Percentiles rank a stretch among this genome's conserved stretches.
phyloP scores from a whole-genome alignment of 495 filamentous ascomycete genomes.

The Cryomyces minteri region DNA sequence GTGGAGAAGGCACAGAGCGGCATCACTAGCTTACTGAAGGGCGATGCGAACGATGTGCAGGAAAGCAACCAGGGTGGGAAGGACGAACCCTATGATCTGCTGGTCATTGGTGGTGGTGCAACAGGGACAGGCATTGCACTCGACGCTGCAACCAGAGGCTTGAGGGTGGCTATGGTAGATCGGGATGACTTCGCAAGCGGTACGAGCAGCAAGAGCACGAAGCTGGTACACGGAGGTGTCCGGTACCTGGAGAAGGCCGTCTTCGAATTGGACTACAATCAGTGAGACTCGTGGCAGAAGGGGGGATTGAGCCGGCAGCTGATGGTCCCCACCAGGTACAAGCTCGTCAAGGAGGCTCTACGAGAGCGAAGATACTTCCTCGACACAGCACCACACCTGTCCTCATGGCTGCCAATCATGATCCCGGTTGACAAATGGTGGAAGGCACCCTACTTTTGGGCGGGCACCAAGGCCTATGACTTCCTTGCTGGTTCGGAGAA shows the following conservation, averaged over 20 bases:
- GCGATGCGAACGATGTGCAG: conserved; percentile 15
- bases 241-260: conserved; percentile 94
- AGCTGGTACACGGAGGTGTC: conserved; percentile 92
- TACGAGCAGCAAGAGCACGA: conserved; percentile 93
- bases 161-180: conserved; percentile 90
- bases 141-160: conserved; percentile 79
- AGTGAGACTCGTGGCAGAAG: conserved; percentile 24
- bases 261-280: conserved; percentile 88
- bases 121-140: conserved; percentile 87
- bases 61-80: conserved; percentile 6
- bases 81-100: conserved; percentile 53
- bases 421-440: conserved; percentile 90
- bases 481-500: conserved; percentile 87
- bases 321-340: conserved; percentile 34
- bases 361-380: conserved; percentile 92
- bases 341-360: conserved; percentile 83
- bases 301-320: neutral
- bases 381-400: conserved; percentile 89
- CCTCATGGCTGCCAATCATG: conserved; percentile 94
- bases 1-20: conserved; percentile 12
- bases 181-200: conserved; percentile 87
- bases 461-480: conserved; percentile 89
- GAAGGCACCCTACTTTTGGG: conserved; percentile 97
- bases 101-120: conserved; percentile 84
- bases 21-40: conserved; percentile 10